phyloP scores from a whole-genome alignment of 352 stramenopile species.

The Globisporangium cederbergense region DNA sequence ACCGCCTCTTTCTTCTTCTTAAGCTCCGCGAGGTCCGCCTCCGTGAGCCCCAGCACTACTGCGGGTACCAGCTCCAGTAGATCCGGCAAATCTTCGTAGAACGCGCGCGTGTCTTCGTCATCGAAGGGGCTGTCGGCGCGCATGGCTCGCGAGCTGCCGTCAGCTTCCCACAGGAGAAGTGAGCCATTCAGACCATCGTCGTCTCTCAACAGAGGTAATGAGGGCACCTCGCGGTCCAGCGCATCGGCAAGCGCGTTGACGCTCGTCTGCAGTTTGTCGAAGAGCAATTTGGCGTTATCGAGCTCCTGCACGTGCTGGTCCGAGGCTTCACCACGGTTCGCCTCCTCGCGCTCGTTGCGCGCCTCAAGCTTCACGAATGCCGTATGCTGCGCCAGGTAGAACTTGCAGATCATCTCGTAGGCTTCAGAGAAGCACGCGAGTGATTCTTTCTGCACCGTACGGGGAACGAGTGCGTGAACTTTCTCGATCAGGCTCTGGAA shows the following conservation, averaged over 20 bases:
- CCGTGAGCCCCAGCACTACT: constrained; percentile 90
- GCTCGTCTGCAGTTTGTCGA: constrained; percentile 84
- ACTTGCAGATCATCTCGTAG: constrained; percentile 86
- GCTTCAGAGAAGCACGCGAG: constrained; percentile 84
- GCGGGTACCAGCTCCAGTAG: constrained; percentile 93
- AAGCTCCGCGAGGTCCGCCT: constrained; percentile 82
- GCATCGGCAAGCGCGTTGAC: constrained; percentile 79
- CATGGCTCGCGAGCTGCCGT: constrained; percentile 62
- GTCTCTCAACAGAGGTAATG: constrained; percentile 56
- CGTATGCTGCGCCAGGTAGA: constrained; percentile 88
- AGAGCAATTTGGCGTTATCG: constrained; percentile 68
- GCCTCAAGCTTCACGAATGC: constrained; percentile 91
- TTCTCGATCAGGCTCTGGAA: constrained; percentile 38
- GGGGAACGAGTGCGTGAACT: constrained; percentile 53
- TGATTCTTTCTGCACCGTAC: constrained; percentile 62
- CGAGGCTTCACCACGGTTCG: constrained; percentile 72
- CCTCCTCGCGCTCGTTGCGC: constrained; percentile 90
- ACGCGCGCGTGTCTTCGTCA: constrained; percentile 93
- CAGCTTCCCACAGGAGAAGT: constrained; percentile 70
- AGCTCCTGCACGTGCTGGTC: constrained; percentile 76
- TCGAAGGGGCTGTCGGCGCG: constrained; percentile 90
- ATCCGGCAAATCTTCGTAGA: constrained; percentile 97
- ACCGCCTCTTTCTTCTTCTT: constrained; percentile 76
- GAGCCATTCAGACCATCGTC: constrained; percentile 45
- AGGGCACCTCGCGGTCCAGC: constrained; percentile 71